These are phyloP conservation scores for Coriolopsis trogii DNA, from an alignment of 1,284 basidiomycete species.

Conservation along the genomic window DNA sequence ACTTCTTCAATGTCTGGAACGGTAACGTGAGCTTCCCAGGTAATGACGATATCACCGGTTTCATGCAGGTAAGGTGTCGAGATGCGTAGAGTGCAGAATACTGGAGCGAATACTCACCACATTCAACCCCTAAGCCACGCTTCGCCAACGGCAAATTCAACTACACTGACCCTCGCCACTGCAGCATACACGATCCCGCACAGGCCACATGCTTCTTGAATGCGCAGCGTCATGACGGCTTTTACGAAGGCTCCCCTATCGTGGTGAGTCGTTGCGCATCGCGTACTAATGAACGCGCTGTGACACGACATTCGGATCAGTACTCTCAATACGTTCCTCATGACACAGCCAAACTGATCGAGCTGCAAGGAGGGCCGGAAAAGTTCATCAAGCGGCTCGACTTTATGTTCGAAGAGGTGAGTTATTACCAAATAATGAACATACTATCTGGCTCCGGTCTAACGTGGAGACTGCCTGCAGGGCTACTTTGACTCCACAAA, in stretches of 20 bases:
- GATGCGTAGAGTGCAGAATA: not conserved
- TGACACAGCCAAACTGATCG: constrained; percentile 61
- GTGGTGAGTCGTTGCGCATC: constrained; percentile 43
- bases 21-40: constrained; percentile 51
- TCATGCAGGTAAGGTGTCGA: constrained; percentile 52
- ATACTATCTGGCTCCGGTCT: no score
- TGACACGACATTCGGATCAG: not conserved
- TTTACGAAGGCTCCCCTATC: constrained; percentile 66
- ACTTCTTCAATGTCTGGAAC: constrained; percentile 66
- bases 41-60: constrained; percentile 41
- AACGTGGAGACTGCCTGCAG: constrained; percentile 28
- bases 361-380: constrained; percentile 57
- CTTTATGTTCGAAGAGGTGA: constrained; percentile 55
- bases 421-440: no score
- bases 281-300: not conserved
- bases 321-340: constrained; percentile 56
- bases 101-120: not conserved
- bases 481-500: constrained; percentile 57
- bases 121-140: constrained; percentile 50
- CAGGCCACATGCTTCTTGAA: constrained; percentile 64
- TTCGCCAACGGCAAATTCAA: constrained; percentile 64
- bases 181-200: constrained; percentile 61
- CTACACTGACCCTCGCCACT: constrained; percentile 67
- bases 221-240: constrained; percentile 58
- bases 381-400: constrained; percentile 57